Evolutionary conservation across 1,139 yeast species (phyloP).

Genomic region (Blastobotrys buckinghamii): DNA sequence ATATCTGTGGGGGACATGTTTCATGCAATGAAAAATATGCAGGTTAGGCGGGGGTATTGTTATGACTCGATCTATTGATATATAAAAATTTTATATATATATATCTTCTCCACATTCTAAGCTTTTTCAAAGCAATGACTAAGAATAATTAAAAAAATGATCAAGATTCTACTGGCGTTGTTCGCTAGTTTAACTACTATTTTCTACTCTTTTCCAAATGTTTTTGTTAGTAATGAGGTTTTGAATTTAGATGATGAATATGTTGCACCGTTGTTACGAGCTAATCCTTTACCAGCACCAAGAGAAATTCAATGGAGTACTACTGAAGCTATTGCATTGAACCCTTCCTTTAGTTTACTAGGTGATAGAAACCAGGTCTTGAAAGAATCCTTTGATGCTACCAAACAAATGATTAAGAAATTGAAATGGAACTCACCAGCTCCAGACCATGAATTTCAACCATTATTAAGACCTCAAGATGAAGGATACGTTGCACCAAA

Average conservation of each 20-base stretch:
- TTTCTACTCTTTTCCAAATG: not conserved
- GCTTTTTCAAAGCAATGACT: no score
- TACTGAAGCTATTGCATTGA: conserved; percentile 8
- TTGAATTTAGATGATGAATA: not conserved
- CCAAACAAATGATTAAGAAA: conserved; percentile 10
- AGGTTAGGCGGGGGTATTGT: no score
- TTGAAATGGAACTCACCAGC: conserved; percentile 18
- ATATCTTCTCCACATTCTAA: no score
- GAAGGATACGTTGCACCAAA: not conserved
- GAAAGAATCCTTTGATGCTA: conserved; percentile 18
- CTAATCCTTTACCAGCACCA: conserved; percentile 14
- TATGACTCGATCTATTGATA: no score
- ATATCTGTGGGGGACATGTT: no score
- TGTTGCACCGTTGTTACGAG: conserved; percentile 3
- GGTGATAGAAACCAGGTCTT: conserved; percentile 16
- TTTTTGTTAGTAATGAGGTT: no score
- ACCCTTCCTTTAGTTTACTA: conserved; percentile 8
- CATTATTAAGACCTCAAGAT: conserved; percentile 6
- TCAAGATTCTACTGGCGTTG: no score
- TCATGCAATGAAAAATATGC: no score
- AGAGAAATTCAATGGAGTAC: conserved; percentile 12
- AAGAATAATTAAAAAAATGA: no score
- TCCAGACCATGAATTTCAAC: conserved; percentile 12
- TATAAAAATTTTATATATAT: no score
- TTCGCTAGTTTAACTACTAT: no score